Percentiles rank a stretch among this genome's conserved stretches.
Evolutionary conservation across 139 green algal species (phyloP).

Genomic region (Haematococcus lacustris): DNA sequence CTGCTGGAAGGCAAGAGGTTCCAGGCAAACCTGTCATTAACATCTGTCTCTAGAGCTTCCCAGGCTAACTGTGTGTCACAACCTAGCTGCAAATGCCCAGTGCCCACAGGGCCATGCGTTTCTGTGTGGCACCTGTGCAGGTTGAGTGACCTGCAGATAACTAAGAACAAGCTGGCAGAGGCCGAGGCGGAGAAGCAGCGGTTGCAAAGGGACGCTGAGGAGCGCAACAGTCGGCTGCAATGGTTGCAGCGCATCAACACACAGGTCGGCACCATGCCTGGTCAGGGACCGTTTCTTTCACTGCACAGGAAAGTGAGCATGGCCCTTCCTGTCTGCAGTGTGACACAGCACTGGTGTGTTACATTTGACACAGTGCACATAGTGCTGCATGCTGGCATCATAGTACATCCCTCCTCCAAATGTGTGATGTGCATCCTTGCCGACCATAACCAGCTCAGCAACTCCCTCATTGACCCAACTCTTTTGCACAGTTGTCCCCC

Average conservation of each 20-base stretch:
- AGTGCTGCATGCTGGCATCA: not conserved
- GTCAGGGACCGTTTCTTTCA: not conserved
- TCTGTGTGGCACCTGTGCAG: conserved; percentile 2
- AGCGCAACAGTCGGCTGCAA: conserved; percentile 16
- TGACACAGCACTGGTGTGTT: not conserved
- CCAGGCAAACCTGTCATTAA: no score
- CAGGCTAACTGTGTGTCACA: no score
- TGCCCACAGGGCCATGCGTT: not conserved
- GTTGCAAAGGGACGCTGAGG: conserved; percentile 21
- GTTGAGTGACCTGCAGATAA: conserved; percentile 25
- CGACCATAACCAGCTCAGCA: no score
- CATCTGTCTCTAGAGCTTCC: no score
- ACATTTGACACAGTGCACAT: not conserved
- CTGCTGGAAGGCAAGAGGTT: no score
- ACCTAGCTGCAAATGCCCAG: not conserved
- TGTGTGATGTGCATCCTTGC: not conserved
- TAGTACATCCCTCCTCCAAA: not conserved
- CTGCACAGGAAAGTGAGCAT: no score
- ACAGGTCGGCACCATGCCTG: conserved; percentile 3
- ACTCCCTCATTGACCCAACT: no score
- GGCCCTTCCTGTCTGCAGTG: not conserved
- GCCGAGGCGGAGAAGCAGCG: conserved; percentile 26
- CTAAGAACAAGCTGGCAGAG: conserved; percentile 15
- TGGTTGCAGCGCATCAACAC: conserved; percentile 34
- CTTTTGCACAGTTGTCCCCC: no score